A percentile compares a stretch with the other conserved stretches of the same genome.
Conservation (phyloP, 2,329 filamentous ascomycete genomes). For the Phoma sp. region DNA sequence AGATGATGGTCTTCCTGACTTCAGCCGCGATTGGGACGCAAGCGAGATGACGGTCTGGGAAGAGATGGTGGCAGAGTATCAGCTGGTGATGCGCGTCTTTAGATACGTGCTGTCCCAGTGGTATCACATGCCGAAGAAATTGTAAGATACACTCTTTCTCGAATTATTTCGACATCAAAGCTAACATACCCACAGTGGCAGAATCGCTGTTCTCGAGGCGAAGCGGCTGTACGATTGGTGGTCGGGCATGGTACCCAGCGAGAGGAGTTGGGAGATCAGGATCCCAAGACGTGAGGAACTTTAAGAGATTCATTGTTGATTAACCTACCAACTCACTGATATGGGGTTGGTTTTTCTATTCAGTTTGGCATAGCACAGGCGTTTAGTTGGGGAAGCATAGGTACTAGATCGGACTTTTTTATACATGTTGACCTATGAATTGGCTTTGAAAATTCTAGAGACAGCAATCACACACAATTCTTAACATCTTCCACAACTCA, state of each 20-base stretch:
- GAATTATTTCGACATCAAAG: not conserved
- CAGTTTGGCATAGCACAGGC: conserved; percentile 25
- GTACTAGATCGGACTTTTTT: not conserved
- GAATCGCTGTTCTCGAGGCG: conserved; percentile 62
- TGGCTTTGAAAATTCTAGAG: not conserved
- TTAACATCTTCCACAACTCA: not conserved
- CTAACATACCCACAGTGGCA: conserved; percentile 49
- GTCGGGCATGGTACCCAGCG: conserved; percentile 67
- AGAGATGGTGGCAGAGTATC: conserved; percentile 69
- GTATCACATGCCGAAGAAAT: conserved; percentile 69
- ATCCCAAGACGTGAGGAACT: conserved; percentile 40
- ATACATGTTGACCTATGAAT: not conserved
- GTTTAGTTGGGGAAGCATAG: conserved; percentile 1
- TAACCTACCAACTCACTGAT: not conserved
- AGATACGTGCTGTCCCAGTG: conserved; percentile 75
- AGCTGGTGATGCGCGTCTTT: conserved; percentile 67
- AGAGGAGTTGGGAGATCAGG: conserved; percentile 63
- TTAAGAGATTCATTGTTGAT: conserved; percentile 11
- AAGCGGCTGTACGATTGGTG: conserved; percentile 67
- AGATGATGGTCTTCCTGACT: conserved; percentile 54
- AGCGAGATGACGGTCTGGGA: conserved; percentile 61
- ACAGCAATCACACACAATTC: not conserved
- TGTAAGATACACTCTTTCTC: conserved; percentile 63
- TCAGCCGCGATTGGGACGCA: conserved; percentile 50
- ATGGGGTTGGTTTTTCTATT: not conserved